A percentile compares a stretch with the other conserved stretches of the same genome.
These are phyloP conservation scores for Streptanthus diversifolius DNA, from an alignment of 345 rosid genomes.

Conservation along the genomic window DNA sequence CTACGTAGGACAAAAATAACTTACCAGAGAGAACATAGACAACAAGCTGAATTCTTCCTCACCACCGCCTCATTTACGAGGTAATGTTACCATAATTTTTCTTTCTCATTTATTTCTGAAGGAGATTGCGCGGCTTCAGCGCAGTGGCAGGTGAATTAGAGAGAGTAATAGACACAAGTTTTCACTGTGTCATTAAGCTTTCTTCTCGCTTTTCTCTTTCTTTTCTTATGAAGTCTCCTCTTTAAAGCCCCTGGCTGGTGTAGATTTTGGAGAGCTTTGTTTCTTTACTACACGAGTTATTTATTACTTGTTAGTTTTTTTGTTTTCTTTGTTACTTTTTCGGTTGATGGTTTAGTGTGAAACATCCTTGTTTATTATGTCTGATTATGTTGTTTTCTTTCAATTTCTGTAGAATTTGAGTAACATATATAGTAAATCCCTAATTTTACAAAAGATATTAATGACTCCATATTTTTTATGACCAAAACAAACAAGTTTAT, in stretches of 20 bases:
- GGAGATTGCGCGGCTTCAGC: neutral
- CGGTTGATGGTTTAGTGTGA: constrained; percentile 16
- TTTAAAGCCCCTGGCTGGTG: constrained; percentile 19
- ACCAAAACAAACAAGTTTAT: neutral
- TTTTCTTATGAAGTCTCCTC: constrained; percentile 17
- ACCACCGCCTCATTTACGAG: constrained; percentile 2
- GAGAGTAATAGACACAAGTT: constrained; percentile 2
- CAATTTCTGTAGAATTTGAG: constrained; percentile 7
- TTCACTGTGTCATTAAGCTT: constrained; percentile 22
- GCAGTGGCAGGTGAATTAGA: constrained; percentile 17
- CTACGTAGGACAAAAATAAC: constrained; percentile 19
- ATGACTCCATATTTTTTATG: neutral
- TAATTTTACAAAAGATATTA: neutral
- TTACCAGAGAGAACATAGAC: constrained; percentile 23
- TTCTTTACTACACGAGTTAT: constrained; percentile 8
- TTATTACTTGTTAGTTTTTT: constrained; percentile 1
- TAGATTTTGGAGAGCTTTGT: constrained; percentile 26
- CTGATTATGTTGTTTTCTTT: constrained; percentile 2
- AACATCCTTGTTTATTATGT: constrained; percentile 3
- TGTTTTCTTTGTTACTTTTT: neutral
- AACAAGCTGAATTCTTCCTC: neutral
- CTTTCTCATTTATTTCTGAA: neutral
- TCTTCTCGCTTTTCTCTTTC: constrained; percentile 8
- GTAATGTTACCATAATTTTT: constrained; percentile 22
- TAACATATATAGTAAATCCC: neutral